These are phyloP conservation scores for Coniochaeta hoffmannii DNA, from an alignment of 2,329 filamentous ascomycete species.

Conservation along the genomic window DNA sequence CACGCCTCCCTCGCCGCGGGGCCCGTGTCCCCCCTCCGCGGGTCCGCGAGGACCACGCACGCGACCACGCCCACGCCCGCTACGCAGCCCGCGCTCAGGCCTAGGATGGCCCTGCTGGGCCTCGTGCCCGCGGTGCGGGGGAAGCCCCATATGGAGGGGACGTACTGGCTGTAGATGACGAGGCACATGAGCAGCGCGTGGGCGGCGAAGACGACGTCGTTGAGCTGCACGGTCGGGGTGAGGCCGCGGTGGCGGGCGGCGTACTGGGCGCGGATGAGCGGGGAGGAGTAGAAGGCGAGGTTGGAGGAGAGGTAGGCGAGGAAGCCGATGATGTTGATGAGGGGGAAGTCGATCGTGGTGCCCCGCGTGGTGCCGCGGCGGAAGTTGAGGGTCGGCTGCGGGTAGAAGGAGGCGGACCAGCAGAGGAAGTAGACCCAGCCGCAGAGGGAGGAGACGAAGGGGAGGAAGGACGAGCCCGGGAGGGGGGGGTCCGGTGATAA, in stretches of 20 bases:
- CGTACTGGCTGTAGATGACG: conserved; percentile 70
- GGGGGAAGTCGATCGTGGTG: conserved; percentile 80
- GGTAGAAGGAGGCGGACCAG: conserved; percentile 91
- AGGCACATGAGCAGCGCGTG: conserved; percentile 70
- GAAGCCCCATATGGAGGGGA: conserved; percentile 71
- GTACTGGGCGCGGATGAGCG: conserved; percentile 73
- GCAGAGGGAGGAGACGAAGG: conserved; percentile 48
- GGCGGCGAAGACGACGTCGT: conserved; percentile 81
- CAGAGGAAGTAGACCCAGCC: conserved; percentile 70
- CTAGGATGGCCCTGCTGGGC: conserved; percentile 54
- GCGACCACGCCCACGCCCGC: conserved; percentile 47
- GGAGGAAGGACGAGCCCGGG: conserved; percentile 24
- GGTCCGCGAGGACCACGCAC: conserved; percentile 32
- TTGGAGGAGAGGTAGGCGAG: conserved; percentile 70
- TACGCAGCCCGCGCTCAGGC: conserved; percentile 63
- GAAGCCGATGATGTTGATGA: conserved; percentile 67
- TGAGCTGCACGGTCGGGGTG: conserved; percentile 77
- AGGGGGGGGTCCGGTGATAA: conserved; percentile 20
- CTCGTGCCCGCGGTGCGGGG: conserved; percentile 46
- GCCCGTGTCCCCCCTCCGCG: conserved; percentile 22
- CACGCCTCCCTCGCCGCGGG: conserved; percentile 37
- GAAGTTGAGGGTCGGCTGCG: conserved; percentile 77
- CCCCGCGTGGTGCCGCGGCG: conserved; percentile 70
- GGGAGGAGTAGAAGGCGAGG: conserved; percentile 68
- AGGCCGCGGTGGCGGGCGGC: conserved; percentile 68